These are phyloP conservation scores for Dioszegia aurantiaca DNA, from an alignment of 768 basidiomycete species.

Conservation along the genomic window DNA sequence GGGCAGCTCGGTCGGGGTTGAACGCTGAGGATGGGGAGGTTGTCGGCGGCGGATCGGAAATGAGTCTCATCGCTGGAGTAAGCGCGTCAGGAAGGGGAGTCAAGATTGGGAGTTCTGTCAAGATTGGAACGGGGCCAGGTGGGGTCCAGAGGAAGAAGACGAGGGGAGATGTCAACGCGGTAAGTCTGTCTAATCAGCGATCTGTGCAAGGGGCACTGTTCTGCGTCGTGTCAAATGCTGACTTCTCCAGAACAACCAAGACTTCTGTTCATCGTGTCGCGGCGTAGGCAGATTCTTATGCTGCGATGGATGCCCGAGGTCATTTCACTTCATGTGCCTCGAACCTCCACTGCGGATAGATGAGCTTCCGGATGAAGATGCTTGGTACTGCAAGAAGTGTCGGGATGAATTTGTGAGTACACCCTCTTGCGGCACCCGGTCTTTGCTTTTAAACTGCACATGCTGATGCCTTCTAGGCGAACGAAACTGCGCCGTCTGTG, in stretches of 20 bases:
- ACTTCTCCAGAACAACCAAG: constrained; percentile 54
- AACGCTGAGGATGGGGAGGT: neutral
- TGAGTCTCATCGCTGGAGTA: constrained; percentile 33
- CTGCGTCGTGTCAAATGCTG: no score
- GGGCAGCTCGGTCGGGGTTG: constrained; percentile 7
- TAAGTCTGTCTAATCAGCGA: constrained; percentile 18
- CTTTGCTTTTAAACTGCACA: neutral
- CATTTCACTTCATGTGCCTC: constrained; percentile 94
- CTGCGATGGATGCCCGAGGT: constrained; percentile 93
- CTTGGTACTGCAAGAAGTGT: constrained; percentile 55
- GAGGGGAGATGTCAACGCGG: constrained; percentile 23
- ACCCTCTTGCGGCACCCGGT: neutral
- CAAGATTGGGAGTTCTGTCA: constrained; percentile 30
- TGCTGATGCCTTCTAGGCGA: neutral
- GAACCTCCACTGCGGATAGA: constrained; percentile 88
- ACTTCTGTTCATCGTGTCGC: constrained; percentile 55
- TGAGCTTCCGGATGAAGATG: constrained; percentile 69
- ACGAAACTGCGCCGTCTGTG: constrained; percentile 59
- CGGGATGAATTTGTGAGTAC: constrained; percentile 62
- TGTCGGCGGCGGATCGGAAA: constrained; percentile 17
- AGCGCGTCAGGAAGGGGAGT: constrained; percentile 40
- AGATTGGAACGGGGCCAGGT: constrained; percentile 19
- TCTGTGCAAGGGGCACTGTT: no score
- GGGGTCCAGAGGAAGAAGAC: constrained; percentile 26
- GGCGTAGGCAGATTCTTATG: constrained; percentile 78